phyloP scores from a whole-genome alignment of 1,284 basidiomycete genomes.

The Ustilago hordei region DNA sequence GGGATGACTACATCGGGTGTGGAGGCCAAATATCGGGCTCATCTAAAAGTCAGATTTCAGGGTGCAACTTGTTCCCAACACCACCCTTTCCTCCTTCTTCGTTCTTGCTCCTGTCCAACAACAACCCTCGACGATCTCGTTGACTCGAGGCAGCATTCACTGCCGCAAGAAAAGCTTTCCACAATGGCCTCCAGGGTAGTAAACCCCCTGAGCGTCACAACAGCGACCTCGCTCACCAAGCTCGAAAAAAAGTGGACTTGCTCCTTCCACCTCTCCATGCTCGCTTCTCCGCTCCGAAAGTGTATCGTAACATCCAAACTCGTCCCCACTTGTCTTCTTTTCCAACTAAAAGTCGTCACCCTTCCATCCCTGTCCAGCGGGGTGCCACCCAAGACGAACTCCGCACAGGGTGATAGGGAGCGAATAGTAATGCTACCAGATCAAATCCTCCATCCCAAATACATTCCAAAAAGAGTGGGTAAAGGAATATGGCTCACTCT shows the following conservation, averaged over 20 bases:
- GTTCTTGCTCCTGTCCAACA: neutral
- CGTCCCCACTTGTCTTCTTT: slow-evolving; percentile 26
- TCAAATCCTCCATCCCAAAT: slow-evolving; percentile 25
- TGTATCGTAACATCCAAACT: slow-evolving; percentile 37
- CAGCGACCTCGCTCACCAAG: slow-evolving; percentile 1
- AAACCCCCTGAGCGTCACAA: slow-evolving; percentile 1
- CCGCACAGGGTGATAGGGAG: neutral
- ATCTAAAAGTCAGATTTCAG: slow-evolving; percentile 13
- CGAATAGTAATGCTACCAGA: slow-evolving; percentile 26
- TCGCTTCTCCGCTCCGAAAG: slow-evolving; percentile 27
- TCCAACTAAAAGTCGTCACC: slow-evolving; percentile 33
- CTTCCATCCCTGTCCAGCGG: neutral
- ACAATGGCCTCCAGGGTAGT: neutral
- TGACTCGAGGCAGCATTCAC: too few relatives aligned
- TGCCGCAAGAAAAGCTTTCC: too few relatives aligned
- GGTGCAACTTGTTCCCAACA: slow-evolving; percentile 22
- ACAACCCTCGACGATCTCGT: too few relatives aligned
- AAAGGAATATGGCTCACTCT: slow-evolving; percentile 26
- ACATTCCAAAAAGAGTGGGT: slow-evolving; percentile 2
- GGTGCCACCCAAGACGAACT: neutral
- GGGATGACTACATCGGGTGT: slow-evolving; percentile 23
- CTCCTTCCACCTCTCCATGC: slow-evolving; percentile 35
- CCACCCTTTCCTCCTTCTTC: neutral
- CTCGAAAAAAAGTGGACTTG: slow-evolving; percentile 26
- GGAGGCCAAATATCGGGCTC: slow-evolving; percentile 24